Percentiles rank a stretch among this genome's conserved stretches.
Conservation (phyloP, 169 alveolate species). For the Fabrea salina region DNA sequence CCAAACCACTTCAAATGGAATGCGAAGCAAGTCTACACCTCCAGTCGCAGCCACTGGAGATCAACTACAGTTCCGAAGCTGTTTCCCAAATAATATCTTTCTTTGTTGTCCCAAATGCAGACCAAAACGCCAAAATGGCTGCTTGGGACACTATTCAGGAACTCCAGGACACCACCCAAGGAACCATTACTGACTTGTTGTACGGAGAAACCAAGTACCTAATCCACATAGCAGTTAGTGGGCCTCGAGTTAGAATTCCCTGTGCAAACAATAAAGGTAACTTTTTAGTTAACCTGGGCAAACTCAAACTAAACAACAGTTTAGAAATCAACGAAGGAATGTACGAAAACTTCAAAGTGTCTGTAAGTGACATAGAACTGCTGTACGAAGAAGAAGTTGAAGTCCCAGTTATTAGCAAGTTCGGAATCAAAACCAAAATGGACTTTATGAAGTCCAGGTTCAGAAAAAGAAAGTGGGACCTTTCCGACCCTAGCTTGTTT, state of each 20-base stretch:
- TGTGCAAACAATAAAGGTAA: neutral
- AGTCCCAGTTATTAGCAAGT: neutral
- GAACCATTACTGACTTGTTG: constrained; percentile 7
- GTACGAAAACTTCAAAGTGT: neutral
- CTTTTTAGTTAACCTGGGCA: constrained; percentile 19
- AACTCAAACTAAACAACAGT: neutral
- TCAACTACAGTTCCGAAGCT: neutral
- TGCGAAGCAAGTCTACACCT: neutral
- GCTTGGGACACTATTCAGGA: constrained; percentile 29
- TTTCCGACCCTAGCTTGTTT: neutral
- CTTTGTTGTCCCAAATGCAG: constrained; percentile 18
- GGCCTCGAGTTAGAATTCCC: neutral
- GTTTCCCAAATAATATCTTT: neutral
- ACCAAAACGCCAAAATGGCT: constrained; percentile 8
- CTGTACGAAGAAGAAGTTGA: neutral
- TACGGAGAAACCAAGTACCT: constrained; percentile 3
- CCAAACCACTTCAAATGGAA: neutral
- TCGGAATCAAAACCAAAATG: neutral
- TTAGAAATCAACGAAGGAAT: neutral
- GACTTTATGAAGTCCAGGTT: neutral
- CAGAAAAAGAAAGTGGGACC: neutral
- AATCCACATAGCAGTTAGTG: neutral
- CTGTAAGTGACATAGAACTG: neutral
- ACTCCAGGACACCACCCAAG: constrained; percentile 11
- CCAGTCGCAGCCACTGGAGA: neutral